Evolutionary conservation across 805 yeast genomes (phyloP).

Genomic region (Wickerhamiella vanderwaltii): DNA sequence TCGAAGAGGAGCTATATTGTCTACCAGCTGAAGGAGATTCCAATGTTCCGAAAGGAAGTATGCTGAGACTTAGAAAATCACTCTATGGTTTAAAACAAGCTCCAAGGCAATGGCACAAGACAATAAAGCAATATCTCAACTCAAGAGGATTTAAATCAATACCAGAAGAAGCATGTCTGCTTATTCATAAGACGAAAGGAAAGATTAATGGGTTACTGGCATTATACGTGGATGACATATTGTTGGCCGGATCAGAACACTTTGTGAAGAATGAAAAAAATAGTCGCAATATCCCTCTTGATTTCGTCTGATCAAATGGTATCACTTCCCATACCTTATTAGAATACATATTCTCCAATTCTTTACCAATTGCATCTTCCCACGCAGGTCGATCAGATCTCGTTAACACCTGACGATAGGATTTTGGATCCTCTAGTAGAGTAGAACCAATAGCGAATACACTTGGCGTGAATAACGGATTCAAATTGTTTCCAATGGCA

Average conservation of each 20-base stretch:
- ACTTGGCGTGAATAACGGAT: too few species aligned
- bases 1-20: not conserved
- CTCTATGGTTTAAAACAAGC: conserved; percentile 3
- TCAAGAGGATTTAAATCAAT: not conserved
- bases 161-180: not conserved
- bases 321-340: too few species aligned
- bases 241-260: not conserved
- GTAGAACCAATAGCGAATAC: too few species aligned
- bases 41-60: not conserved
- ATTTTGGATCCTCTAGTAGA: too few species aligned
- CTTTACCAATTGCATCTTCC: too few species aligned
- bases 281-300: too few species aligned
- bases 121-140: not conserved
- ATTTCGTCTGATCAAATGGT: too few species aligned
- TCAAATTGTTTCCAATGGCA: too few species aligned
- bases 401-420: too few species aligned
- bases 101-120: not conserved
- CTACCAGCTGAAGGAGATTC: not conserved
- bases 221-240: conserved; percentile 3
- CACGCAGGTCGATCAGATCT: too few species aligned
- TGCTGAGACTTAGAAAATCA: not conserved
- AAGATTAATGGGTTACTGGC: not conserved
- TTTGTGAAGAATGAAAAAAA: too few species aligned
- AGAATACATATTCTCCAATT: too few species aligned
- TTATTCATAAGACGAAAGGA: not conserved